Percentiles rank a stretch among this genome's conserved stretches.
These are phyloP conservation scores for Xerocomus minutiporus DNA, from an alignment of 1,284 basidiomycete species.

Conservation along the genomic window DNA sequence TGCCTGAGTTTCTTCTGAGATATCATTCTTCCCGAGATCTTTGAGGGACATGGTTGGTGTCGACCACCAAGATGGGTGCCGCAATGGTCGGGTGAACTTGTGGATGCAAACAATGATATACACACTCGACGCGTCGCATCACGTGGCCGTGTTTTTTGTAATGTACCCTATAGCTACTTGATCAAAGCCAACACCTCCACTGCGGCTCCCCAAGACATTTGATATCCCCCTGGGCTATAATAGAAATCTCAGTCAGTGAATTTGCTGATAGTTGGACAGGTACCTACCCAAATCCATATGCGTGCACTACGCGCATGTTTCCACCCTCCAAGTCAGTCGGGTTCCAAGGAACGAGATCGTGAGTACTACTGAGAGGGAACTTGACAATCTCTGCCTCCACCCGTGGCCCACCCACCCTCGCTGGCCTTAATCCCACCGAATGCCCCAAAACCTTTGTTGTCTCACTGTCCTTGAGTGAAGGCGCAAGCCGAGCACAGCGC, in stretches of 20 bases:
- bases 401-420: slow-evolving; percentile 52
- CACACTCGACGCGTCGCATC: slow-evolving; percentile 26
- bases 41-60: slow-evolving; percentile 48
- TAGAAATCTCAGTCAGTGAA: slow-evolving; percentile 4
- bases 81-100: slow-evolving; percentile 5
- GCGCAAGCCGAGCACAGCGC: slow-evolving; percentile 38
- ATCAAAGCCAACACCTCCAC: slow-evolving; percentile 38
- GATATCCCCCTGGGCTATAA: slow-evolving; percentile 48
- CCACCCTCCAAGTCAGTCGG: slow-evolving; percentile 17
- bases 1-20: slow-evolving; percentile 54
- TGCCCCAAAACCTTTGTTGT: slow-evolving; percentile 47
- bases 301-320: slow-evolving; percentile 51
- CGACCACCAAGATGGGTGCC: slow-evolving; percentile 8
- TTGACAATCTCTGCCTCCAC: slow-evolving; percentile 49
- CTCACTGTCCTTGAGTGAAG: slow-evolving; percentile 34
- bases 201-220: slow-evolving; percentile 51
- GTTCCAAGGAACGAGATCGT: slow-evolving; percentile 31
- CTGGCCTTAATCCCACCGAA: slow-evolving; percentile 61
- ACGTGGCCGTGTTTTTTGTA: slow-evolving; percentile 30
- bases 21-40: slow-evolving; percentile 55
- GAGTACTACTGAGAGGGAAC: slow-evolving; percentile 34
- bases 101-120: slow-evolving; percentile 26
- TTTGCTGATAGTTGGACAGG: background rate
- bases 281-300: slow-evolving; percentile 61
- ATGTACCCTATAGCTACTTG: slow-evolving; percentile 6